phyloP scores from a whole-genome alignment of 352 stramenopile genomes.

The Phytopythium montanum region DNA sequence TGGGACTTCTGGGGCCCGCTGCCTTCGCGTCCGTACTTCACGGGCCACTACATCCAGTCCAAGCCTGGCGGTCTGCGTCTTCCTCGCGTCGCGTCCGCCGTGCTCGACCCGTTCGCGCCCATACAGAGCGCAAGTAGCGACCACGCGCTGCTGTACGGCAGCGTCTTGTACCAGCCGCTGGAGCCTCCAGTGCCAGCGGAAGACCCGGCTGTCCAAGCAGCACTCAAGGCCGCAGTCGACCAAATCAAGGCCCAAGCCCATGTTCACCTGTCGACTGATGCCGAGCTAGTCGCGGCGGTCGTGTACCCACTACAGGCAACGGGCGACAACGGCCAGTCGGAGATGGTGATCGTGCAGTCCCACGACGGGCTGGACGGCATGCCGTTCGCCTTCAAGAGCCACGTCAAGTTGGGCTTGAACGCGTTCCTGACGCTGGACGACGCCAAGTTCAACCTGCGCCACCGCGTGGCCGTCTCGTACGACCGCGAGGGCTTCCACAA shows the following conservation, averaged over 20 bases:
- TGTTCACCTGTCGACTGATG: conserved; percentile 37
- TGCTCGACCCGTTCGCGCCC: conserved; percentile 62
- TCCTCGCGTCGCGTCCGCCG: conserved; percentile 40
- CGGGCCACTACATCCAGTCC: conserved; percentile 52
- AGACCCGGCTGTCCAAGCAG: conserved; percentile 41
- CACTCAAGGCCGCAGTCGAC: conserved; percentile 33
- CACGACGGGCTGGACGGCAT: conserved; percentile 27
- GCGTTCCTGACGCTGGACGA: conserved; percentile 71
- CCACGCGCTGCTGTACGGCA: conserved; percentile 64
- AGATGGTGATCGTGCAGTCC: conserved; percentile 68
- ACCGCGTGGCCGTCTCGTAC: conserved; percentile 60
- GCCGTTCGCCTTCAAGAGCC: conserved; percentile 47
- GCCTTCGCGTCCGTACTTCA: conserved; percentile 37
- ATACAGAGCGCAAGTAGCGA: conserved; percentile 8
- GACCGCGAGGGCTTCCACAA: conserved; percentile 72
- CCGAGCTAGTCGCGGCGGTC: conserved; percentile 25
- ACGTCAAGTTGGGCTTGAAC: conserved; percentile 69
- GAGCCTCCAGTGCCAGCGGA: conserved; percentile 18
- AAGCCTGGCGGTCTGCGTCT: conserved; percentile 39
- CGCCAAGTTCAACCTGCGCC: conserved; percentile 38
- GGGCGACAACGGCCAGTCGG: conserved; percentile 60
- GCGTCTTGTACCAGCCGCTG: conserved; percentile 43
- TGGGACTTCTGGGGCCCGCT: conserved; percentile 76
- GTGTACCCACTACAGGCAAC: conserved; percentile 52
- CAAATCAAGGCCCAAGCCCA: conserved; percentile 31